Conservation (phyloP, 371 early-diverging fungal species). For the Rhizopus stolonifer region DNA sequence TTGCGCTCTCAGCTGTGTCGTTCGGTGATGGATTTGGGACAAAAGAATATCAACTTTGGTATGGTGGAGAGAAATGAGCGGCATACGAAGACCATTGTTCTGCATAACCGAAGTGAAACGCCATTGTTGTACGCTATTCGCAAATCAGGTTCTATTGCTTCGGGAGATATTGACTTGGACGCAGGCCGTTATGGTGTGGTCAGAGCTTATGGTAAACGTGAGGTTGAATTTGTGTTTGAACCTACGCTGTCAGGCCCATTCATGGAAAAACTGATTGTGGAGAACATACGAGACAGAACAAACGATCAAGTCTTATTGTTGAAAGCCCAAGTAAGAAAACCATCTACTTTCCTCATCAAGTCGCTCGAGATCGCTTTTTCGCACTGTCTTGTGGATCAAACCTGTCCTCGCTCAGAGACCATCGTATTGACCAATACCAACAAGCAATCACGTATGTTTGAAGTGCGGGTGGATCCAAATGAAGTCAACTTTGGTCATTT, state of each 20-base stretch:
- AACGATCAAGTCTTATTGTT: conserved; percentile 80
- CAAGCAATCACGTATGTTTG: conserved; percentile 80
- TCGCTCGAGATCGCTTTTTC: conserved; percentile 79
- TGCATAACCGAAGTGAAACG: conserved; percentile 89
- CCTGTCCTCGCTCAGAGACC: conserved; percentile 37
- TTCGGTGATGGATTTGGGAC: conserved; percentile 91
- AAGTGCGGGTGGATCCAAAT: conserved; percentile 74
- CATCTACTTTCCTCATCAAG: conserved; percentile 85
- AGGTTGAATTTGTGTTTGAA: conserved; percentile 90
- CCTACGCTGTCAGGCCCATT: conserved; percentile 88
- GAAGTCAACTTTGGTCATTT: conserved; percentile 66
- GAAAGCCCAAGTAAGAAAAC: conserved; percentile 91
- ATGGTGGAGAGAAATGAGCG: conserved; percentile 85
- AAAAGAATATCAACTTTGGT: conserved; percentile 97
- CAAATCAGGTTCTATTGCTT: conserved; percentile 95
- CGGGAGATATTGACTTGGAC: conserved; percentile 84
- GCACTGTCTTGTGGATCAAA: conserved; percentile 58
- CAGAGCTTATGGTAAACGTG: conserved; percentile 88
- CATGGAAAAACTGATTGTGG: conserved; percentile 84
- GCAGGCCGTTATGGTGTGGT: conserved; percentile 85
- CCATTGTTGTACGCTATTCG: conserved; percentile 89
- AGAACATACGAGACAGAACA: conserved; percentile 86
- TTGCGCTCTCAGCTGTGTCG: conserved; percentile 82
- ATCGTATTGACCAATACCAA: conserved; percentile 81
- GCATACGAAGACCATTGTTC: conserved; percentile 84